Conservation (phyloP, 129 eudicot genomes). For the Arctium lappa region DNA sequence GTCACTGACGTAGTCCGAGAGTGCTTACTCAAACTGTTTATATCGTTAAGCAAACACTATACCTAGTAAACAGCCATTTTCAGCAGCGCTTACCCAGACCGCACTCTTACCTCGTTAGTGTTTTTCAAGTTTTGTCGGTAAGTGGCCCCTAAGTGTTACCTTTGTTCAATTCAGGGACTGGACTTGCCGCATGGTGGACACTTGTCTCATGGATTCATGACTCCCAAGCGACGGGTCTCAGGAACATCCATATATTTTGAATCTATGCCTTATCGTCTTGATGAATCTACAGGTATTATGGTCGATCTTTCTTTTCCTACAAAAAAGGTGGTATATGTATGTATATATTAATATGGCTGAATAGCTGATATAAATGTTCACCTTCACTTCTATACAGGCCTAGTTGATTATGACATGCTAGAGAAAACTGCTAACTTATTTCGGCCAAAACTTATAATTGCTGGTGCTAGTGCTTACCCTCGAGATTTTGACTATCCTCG, state of each 20-base stretch:
- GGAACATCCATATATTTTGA: slow-evolving; percentile 93
- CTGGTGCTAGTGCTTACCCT: slow-evolving; percentile 99
- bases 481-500: slow-evolving; percentile 97
- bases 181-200: slow-evolving; percentile 98
- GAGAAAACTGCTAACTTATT: slow-evolving; percentile 90
- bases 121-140: background rate
- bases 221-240: slow-evolving; percentile 87
- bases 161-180: slow-evolving; percentile 53
- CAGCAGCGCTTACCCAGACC: background rate
- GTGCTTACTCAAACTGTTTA: background rate
- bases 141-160: background rate
- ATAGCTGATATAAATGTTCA: background rate
- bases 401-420: slow-evolving; percentile 95
- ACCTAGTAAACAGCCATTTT: background rate
- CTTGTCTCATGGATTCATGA: slow-evolving; percentile 93
- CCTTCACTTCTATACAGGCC: slow-evolving; percentile 38
- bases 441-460: slow-evolving; percentile 93
- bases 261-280: slow-evolving; percentile 91
- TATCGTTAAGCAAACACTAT: background rate
- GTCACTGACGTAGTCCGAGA: background rate
- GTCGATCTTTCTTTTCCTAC: slow-evolving; percentile 4
- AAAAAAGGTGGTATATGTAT: background rate
- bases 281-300: slow-evolving; percentile 75
- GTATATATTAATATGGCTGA: background rate
- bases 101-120: background rate